These are phyloP conservation scores for Trifolium subterraneum DNA, from an alignment of 306 rosid species.

Conservation along the genomic window DNA sequence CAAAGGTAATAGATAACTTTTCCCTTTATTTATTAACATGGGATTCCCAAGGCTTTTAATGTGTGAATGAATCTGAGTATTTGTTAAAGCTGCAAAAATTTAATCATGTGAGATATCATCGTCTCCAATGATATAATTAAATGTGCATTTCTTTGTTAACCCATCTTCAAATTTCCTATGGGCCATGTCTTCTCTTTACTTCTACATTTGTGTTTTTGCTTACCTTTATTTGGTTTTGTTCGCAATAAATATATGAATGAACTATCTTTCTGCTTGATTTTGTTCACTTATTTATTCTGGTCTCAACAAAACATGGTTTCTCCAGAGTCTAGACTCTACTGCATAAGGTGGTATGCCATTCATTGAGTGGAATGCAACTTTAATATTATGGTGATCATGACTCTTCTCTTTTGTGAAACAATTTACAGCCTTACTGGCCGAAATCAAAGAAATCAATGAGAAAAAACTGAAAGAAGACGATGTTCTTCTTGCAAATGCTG, in stretches of 20 bases:
- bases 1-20: slow-evolving; percentile 63
- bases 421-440: slow-evolving; percentile 81
- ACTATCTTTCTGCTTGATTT: slow-evolving; percentile 1
- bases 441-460: slow-evolving; percentile 97
- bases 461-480: slow-evolving; percentile 95
- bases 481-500: slow-evolving; percentile 93
- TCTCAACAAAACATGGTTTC: slow-evolving; percentile 8
- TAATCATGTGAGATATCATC: slow-evolving; percentile 19
- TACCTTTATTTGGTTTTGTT: not conserved
- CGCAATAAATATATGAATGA: too few species aligned
- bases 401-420: slow-evolving; percentile 35
- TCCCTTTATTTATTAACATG: slow-evolving; percentile 11
- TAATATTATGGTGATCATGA: slow-evolving; percentile 22
- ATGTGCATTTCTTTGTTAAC: slow-evolving; percentile 2
- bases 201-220: not conserved
- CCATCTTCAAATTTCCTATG: slow-evolving; percentile 23
- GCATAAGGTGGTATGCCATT: slow-evolving; percentile 25
- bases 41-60: slow-evolving; percentile 26
- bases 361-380: slow-evolving; percentile 26
- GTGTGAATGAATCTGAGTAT: slow-evolving; percentile 17
- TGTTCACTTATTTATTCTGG: slow-evolving; percentile 19
- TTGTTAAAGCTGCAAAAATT: not conserved
- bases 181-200: slow-evolving; percentile 13
- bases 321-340: slow-evolving; percentile 19
- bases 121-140: not conserved